Evolutionary conservation across 1,284 basidiomycete species (phyloP), one percentile per base, ranked within the genome.

Genomic region (Cystodermella granulosa): DNA sequence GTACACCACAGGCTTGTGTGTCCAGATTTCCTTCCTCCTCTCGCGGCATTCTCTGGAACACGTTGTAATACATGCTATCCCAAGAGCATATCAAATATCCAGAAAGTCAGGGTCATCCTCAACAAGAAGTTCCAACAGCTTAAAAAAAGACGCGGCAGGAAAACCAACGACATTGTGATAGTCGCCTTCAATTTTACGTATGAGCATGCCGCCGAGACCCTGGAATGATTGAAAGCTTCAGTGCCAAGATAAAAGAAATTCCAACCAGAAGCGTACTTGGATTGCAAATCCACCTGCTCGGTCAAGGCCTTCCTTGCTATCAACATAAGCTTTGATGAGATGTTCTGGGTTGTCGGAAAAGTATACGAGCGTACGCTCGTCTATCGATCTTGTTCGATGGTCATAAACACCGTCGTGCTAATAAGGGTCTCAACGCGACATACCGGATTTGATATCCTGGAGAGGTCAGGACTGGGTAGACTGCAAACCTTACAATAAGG

Each of bases 281-380:
- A 95, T 84, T 3, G 92, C 92, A 62, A 98, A 98, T 0, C 95
- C 95, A 4, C 94, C 95, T 0, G 94, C 94, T 17, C 92, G 79
- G 60, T 96, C 91, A 39, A 86, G 63, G 0, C 95, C 95, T 66
- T 98, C 95, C 1, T 84, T 87, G 43, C 79, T 87, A 24, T 92
- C 84, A 24, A 86, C 91, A 58, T 98, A 98, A 0, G 91, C 90
- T 54, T 88, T 62, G 13, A 97, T 70, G 5, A 91, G 59, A 24
- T 80, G 66, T 24, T 68, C 61, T 0, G 82, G 70, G 60, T 80
- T 89, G 51, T 93, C 84, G 8, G 78, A 75, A 62, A 94, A 94
- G 56, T 88, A 76, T 4, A 91, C 87, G 4, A 90, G 67, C 0
- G 87, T 83, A 31, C 89, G 82, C 56, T 89, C 85, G 42, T 91